A percentile compares a stretch with the other conserved stretches of the same genome.
Evolutionary conservation across 1,284 basidiomycete genomes (phyloP).

Genomic region (Apiotrichum gracile): DNA sequence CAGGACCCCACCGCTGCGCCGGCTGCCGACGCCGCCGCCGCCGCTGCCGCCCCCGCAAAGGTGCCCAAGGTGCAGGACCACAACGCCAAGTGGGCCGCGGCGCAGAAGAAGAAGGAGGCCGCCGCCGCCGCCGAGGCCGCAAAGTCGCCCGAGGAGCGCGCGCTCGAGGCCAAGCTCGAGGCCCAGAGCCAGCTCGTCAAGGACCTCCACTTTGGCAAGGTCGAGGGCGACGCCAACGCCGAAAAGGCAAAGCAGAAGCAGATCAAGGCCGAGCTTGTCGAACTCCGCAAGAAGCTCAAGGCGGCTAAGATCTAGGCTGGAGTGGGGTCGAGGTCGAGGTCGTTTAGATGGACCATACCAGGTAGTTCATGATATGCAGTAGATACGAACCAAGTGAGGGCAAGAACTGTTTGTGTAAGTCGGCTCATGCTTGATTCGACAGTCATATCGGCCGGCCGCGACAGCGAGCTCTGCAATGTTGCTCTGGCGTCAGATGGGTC

Average conservation of each 20-base stretch:
- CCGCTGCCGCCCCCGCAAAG: constrained; percentile 29
- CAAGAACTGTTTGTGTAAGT: too few relatives aligned
- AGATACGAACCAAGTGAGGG: too few relatives aligned
- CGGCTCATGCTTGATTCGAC: too few relatives aligned
- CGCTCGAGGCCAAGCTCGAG: constrained; percentile 57
- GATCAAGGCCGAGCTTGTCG: constrained; percentile 62
- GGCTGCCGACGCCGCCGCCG: constrained; percentile 25
- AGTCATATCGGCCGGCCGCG: too few relatives aligned
- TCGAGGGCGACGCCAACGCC: constrained; percentile 49
- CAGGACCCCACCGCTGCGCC: constrained; percentile 43
- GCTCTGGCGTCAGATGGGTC: too few relatives aligned
- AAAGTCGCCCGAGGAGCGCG: constrained; percentile 47
- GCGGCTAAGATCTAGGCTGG: constrained; percentile 18
- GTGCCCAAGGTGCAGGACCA: constrained; percentile 31
- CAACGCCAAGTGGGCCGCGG: constrained; percentile 27
- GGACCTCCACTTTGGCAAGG: constrained; percentile 59
- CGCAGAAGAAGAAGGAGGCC: constrained; percentile 33
- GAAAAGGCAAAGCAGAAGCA: constrained; percentile 54
- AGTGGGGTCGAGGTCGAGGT: not conserved
- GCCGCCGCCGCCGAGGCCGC: constrained; percentile 32
- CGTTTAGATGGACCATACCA: not conserved
- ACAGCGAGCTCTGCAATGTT: too few relatives aligned
- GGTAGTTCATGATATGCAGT: too few relatives aligned
- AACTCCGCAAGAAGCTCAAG: constrained; percentile 45
- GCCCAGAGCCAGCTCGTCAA: constrained; percentile 69